These are phyloP conservation scores for Fraxinus nigra DNA, from an alignment of 305 asterid species.

Conservation along the genomic window DNA sequence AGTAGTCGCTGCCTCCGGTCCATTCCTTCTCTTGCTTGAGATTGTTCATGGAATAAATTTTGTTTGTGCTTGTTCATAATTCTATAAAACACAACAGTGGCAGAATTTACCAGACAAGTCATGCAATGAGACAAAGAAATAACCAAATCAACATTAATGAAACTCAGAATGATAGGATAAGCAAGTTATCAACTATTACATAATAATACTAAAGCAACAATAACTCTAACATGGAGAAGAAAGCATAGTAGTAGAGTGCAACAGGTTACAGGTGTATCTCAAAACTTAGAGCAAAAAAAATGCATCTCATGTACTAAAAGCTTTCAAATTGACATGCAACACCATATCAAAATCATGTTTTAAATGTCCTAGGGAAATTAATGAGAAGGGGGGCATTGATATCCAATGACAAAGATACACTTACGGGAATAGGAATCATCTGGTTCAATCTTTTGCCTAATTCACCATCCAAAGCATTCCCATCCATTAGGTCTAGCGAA, in stretches of 20 bases:
- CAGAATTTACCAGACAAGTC: not conserved
- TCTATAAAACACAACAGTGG: not conserved
- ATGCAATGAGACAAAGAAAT: not conserved
- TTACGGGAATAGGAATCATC: constrained; percentile 89
- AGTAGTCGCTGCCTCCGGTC: not conserved
- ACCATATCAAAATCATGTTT: not conserved
- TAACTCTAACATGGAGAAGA: not conserved
- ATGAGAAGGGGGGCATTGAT: not conserved
- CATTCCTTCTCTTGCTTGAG: not conserved
- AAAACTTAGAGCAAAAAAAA: not conserved
- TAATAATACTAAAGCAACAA: not conserved
- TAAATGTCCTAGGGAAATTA: not conserved
- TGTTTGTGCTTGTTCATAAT: not conserved
- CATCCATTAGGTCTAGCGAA: constrained; percentile 64
- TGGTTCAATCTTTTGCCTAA: constrained; percentile 85
- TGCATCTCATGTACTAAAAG: not conserved
- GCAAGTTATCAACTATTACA: not conserved
- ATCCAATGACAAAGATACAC: constrained; percentile 23
- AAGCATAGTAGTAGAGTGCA: not conserved
- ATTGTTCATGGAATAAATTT: not conserved
- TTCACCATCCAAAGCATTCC: constrained; percentile 71
- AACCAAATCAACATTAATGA: not conserved
- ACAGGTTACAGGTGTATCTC: not conserved
- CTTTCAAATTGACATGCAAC: not conserved
- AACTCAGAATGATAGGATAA: not conserved